Evolutionary conservation across 2,329 filamentous ascomycete genomes (phyloP).

Genomic region (Neonectria punicea): DNA sequence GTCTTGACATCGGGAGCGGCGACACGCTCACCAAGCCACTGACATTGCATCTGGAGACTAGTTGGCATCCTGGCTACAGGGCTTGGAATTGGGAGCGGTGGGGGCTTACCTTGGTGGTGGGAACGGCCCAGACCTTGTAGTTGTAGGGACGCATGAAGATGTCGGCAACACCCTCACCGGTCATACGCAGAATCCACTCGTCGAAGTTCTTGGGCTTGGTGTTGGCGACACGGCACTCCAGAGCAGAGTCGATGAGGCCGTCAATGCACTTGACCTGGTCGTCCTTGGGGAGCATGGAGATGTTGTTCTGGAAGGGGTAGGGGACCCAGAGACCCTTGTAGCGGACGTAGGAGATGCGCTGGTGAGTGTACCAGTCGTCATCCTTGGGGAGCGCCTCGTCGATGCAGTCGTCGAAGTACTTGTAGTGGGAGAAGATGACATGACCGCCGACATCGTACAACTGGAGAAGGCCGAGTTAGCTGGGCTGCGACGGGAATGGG

Average conservation of each 20-base stretch:
- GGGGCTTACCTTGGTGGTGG: constrained; percentile 84
- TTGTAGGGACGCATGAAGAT: constrained; percentile 99
- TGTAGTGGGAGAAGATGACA: constrained; percentile 99
- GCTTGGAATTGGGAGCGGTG: neutral
- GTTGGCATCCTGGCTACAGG: constrained; percentile 16
- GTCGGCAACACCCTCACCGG: constrained; percentile 88
- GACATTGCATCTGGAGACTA: constrained; percentile 87
- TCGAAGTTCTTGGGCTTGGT: constrained; percentile 97
- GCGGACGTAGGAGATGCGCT: constrained; percentile 98
- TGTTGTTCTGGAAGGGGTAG: constrained; percentile 99
- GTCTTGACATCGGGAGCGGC: constrained; percentile 95
- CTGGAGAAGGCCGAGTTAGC: constrained; percentile 57
- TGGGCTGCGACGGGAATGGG: constrained; percentile 17
- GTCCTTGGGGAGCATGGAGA: constrained; percentile 96
- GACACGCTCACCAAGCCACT: constrained; percentile 98
- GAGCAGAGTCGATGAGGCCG: constrained; percentile 92
- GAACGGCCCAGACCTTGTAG: constrained; percentile 99
- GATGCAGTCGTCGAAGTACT: constrained; percentile 99
- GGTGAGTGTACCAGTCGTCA: constrained; percentile 96
- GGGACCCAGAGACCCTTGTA: constrained; percentile 97
- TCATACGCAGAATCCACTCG: constrained; percentile 96
- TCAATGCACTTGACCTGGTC: constrained; percentile 96
- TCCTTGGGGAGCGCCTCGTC: constrained; percentile 95
- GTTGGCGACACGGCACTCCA: constrained; percentile 86
- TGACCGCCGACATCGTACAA: constrained; percentile 98